Conservation (phyloP, 768 basidiomycete species). For the Rhodotorula kratochvilovae region DNA sequence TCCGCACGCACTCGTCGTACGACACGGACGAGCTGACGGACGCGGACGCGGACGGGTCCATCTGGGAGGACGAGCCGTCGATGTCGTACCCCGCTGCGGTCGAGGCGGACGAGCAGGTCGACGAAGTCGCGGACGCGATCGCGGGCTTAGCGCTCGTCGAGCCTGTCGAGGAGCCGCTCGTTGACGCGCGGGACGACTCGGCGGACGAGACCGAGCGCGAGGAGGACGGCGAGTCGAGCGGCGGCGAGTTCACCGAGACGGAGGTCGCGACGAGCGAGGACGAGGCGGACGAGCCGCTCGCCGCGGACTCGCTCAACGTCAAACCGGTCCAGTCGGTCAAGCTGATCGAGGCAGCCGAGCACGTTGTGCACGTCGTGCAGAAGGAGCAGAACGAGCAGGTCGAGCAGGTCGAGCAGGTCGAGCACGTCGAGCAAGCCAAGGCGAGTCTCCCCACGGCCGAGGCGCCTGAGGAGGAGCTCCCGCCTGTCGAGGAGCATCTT, state of each 20-base stretch:
- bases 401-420: too few relatives aligned
- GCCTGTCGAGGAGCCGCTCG: background rate
- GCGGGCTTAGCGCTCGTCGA: background rate
- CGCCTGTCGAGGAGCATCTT: too few relatives aligned
- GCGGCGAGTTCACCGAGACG: slow-evolving; percentile 3
- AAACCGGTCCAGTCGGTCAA: background rate
- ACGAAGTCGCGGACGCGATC: background rate
- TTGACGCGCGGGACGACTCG: background rate
- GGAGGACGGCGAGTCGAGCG: background rate
- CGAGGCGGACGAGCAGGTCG: background rate
- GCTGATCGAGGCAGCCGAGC: too few relatives aligned
- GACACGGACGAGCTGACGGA: slow-evolving; percentile 24
- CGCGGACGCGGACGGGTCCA: slow-evolving; percentile 23
- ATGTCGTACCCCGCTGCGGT: background rate
- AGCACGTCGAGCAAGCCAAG: too few relatives aligned
- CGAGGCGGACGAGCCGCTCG: background rate
- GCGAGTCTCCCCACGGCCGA: too few relatives aligned
- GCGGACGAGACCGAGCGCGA: background rate
- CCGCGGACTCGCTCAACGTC: background rate
- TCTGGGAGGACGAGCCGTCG: slow-evolving; percentile 6
- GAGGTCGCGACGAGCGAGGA: slow-evolving; percentile 1
- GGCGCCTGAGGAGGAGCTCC: too few relatives aligned
- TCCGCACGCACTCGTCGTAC: slow-evolving; percentile 15
- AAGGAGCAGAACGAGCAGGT: too few relatives aligned
- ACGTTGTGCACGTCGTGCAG: too few relatives aligned